Evolutionary conservation across 306 rosid species (phyloP).

Genomic region (Acmispon strigosus): DNA sequence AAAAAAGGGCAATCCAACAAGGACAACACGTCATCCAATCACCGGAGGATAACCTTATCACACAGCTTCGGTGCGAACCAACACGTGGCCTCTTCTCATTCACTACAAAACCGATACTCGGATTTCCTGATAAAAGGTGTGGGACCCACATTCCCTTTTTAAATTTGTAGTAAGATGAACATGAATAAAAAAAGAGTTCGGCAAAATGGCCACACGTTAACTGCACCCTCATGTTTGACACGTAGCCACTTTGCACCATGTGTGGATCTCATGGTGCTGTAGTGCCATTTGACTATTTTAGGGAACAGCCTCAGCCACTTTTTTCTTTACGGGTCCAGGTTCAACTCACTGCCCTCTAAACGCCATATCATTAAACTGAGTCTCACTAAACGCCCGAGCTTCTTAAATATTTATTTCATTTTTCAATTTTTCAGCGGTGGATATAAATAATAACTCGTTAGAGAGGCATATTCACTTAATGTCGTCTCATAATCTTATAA

Average conservation of each 20-base stretch:
- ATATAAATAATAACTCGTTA: too few relatives aligned
- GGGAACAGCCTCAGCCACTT: not conserved
- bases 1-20: conserved; percentile 20
- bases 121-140: not conserved
- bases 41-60: conserved; percentile 51
- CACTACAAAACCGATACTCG: not conserved
- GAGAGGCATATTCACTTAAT: too few relatives aligned
- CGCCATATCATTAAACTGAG: too few relatives aligned
- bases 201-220: conserved; percentile 23
- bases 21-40: conserved; percentile 42
- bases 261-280: conserved; percentile 14
- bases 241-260: conserved; percentile 26
- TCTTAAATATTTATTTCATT: too few relatives aligned
- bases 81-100: conserved; percentile 12
- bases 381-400: too few relatives aligned
- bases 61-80: not conserved
- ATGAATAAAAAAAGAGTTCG: not conserved
- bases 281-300: not conserved
- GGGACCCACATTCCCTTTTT: conserved; percentile 11
- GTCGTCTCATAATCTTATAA: too few relatives aligned
- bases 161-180: not conserved
- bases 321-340: not conserved
- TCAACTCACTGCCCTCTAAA: too few relatives aligned
- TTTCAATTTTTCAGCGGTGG: too few relatives aligned
- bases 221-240: conserved; percentile 10